These are phyloP conservation scores for Coemansia linderi DNA, from an alignment of 371 early-diverging fungal genomes.

Conservation along the genomic window DNA sequence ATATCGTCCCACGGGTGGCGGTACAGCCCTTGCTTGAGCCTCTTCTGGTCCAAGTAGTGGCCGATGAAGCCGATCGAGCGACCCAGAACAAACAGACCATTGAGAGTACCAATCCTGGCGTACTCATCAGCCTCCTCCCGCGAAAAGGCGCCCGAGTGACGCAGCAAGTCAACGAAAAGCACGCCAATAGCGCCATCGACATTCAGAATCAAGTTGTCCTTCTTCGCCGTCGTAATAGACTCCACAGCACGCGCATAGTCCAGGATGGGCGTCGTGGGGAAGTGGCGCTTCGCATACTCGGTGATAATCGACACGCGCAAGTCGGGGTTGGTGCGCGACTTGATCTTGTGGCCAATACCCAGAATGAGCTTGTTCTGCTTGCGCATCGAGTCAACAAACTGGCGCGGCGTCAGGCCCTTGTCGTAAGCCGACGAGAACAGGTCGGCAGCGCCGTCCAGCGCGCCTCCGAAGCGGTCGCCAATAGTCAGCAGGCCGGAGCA, in stretches of 20 bases:
- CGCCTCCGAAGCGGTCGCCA: conserved; percentile 96
- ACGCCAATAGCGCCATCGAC: conserved; percentile 97
- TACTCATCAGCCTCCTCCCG: conserved; percentile 96
- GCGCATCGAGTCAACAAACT: conserved; percentile 90
- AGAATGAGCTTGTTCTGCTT: conserved; percentile 90
- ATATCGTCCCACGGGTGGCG: conserved; percentile 99
- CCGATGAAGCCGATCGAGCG: conserved; percentile 95
- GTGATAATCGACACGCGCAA: conserved; percentile 93
- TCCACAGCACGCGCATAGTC: conserved; percentile 94
- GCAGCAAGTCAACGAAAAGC: conserved; percentile 91
- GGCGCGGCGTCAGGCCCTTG: conserved; percentile 82
- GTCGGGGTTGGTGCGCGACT: conserved; percentile 97
- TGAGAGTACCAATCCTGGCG: conserved; percentile 92
- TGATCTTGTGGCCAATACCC: conserved; percentile 98
- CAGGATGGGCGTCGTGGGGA: conserved; percentile 85
- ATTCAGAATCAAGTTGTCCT: conserved; percentile 96
- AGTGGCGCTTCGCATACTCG: conserved; percentile 86
- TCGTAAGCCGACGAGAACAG: conserved; percentile 89
- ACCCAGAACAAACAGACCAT: conserved; percentile 95
- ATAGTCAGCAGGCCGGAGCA: conserved; percentile 95
- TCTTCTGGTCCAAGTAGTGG: conserved; percentile 96
- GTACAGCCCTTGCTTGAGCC: conserved; percentile 96
- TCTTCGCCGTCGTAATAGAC: conserved; percentile 94
- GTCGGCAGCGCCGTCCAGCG: conserved; percentile 94
- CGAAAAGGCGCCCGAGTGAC: conserved; percentile 90